Evolutionary conservation across 768 basidiomycete genomes (phyloP), one percentile per base, ranked within the genome.

Genomic region (Lactifluus piperatus): DNA sequence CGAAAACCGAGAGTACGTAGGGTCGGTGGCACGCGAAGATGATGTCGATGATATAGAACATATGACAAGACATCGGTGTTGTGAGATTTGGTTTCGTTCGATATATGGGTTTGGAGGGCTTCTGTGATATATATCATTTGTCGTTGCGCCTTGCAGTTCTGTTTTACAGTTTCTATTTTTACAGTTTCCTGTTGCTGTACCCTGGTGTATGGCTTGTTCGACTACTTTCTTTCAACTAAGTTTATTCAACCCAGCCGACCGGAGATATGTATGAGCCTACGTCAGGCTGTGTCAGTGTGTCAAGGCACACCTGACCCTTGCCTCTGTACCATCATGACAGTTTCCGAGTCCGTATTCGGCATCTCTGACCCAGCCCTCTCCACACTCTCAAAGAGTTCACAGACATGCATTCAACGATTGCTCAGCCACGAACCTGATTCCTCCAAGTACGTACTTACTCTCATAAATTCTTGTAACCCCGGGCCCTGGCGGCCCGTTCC

Each of bases 401-500:
- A 48, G 18, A 49, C 37, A 5, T 60, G 62, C 39, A 57, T 65
- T n/a, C 48, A 50, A 4, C 62, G 58, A n/a, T 43, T 65, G 34
- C 16, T 43, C 26, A 26, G 5, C 2, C 62, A 65, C 45, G 3
- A 30, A 16, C 57, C 62, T 4, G 61, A 58, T n/a, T 2, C 13
- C n/a, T 20, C 51, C 4, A 53, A 56, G n/a, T 24, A 14, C 54
- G 62, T 64, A 39, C 10, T 51, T 64, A 2, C 22, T 26, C 2
- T 7, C 24, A 24, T 16, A n/a, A n/a, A n/a, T 18, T 16, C 3
- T 37, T 22, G 5, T 27, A 24, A 22, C 9, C 5, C 10, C 37
- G 59, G 54, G 43, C 54, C 59, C n/a, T n/a, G 48, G 26, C 34
- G 4, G 30, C 30, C 30, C 30, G 30, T 32, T 32, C 30, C 1